Evolutionary conservation across 2,329 filamentous ascomycete genomes (phyloP).

Genomic region (Apiospora aurea): DNA sequence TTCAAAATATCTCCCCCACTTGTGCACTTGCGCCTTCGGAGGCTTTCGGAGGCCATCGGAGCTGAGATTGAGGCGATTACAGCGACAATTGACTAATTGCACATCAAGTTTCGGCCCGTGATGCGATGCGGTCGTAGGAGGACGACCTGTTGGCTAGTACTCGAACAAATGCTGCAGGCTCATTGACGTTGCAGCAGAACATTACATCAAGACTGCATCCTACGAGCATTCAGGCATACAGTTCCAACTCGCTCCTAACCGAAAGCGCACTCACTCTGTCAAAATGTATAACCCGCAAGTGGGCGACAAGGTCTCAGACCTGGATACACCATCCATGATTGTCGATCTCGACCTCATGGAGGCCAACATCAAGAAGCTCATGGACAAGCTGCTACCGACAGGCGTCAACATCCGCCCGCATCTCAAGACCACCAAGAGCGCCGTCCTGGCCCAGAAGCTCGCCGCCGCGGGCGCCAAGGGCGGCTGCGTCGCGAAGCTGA

Average conservation of each 20-base stretch:
- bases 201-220: background rate
- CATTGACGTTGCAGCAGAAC: background rate
- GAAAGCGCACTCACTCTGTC: background rate
- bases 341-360: slow-evolving; percentile 61
- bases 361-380: slow-evolving; percentile 55
- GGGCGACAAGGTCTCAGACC: slow-evolving; percentile 49
- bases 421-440: slow-evolving; percentile 61
- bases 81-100: slow-evolving; percentile 1
- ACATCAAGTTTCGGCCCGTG: background rate
- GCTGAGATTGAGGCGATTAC: background rate
- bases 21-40: background rate
- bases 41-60: background rate
- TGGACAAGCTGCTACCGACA: slow-evolving; percentile 52
- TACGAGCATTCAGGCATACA: background rate
- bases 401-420: slow-evolving; percentile 56
- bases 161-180: background rate
- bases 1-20: background rate
- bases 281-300: slow-evolving; percentile 49
- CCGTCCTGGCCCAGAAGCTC: slow-evolving; percentile 51
- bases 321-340: slow-evolving; percentile 64
- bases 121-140: background rate
- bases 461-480: slow-evolving; percentile 55
- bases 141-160: background rate
- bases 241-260: background rate
- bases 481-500: slow-evolving; percentile 59